Evolutionary conservation across 176 grass and related monocot genomes (phyloP).

Genomic region (Oryza punctata): DNA sequence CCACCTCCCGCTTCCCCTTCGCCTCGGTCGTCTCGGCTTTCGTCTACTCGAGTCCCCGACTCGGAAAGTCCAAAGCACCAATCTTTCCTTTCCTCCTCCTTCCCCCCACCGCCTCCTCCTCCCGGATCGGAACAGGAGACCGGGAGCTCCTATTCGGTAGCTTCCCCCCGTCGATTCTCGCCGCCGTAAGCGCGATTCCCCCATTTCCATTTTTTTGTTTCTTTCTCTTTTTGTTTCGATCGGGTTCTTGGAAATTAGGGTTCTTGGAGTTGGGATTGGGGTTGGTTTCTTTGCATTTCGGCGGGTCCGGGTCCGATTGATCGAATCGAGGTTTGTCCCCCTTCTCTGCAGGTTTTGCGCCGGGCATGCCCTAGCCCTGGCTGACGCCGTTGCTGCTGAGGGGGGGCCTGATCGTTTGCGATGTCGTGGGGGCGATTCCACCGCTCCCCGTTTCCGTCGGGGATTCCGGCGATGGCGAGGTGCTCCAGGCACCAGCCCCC

Average conservation of each 20-base stretch:
- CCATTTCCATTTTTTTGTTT: conserved; percentile 11
- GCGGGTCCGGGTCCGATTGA: neutral
- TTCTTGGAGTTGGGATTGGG: neutral
- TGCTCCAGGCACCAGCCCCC: conserved; percentile 22
- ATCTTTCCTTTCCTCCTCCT: too few species aligned
- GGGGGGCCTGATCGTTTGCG: neutral
- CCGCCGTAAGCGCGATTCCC: conserved; percentile 18
- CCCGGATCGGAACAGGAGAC: neutral
- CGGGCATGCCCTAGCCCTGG: conserved; percentile 20
- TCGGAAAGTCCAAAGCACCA: neutral
- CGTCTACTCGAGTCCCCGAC: neutral
- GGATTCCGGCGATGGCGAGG: neutral
- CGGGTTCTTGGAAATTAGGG: conserved; percentile 2
- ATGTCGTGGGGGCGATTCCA: conserved; percentile 45
- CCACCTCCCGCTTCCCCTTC: neutral
- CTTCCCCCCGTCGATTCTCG: neutral
- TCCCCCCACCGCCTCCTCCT: neutral
- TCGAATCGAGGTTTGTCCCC: neutral
- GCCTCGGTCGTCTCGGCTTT: neutral
- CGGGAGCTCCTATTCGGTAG: neutral
- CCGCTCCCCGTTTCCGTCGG: neutral
- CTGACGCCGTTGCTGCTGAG: neutral
- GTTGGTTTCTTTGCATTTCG: neutral
- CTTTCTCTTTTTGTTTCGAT: neutral
- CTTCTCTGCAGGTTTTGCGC: conserved; percentile 31